Percentiles rank a stretch among this genome's conserved stretches.
phyloP scores from a whole-genome alignment of 176 grass and related monocot species.

The Typha latifolia region DNA sequence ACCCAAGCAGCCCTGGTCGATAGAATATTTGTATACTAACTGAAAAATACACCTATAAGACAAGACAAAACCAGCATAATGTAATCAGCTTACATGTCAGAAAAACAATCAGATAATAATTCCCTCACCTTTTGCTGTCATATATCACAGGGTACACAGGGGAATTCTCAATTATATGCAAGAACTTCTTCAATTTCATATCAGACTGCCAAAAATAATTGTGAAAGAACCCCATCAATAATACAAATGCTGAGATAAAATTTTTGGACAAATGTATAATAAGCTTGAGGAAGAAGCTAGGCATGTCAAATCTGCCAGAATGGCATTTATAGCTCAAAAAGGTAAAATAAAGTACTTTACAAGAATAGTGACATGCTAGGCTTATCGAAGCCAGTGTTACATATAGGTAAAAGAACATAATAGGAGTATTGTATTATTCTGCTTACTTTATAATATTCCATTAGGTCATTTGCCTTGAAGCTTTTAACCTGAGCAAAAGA shows the following conservation, averaged over 20 bases:
- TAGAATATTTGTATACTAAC: background rate
- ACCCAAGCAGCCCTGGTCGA: background rate
- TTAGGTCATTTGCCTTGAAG: constrained; percentile 72
- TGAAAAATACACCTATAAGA: background rate
- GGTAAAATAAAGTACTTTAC: background rate
- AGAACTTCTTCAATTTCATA: constrained; percentile 91
- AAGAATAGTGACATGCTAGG: no score
- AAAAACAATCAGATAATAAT: constrained; percentile 7
- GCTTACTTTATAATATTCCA: constrained; percentile 84
- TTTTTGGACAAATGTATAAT: constrained; percentile 11
- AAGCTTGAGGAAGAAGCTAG: background rate
- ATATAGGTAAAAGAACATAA: background rate
- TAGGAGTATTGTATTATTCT: background rate
- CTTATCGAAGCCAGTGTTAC: background rate
- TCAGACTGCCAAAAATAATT: constrained; percentile 49
- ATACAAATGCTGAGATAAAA: background rate
- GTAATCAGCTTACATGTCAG: background rate
- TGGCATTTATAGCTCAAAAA: background rate
- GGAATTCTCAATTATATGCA: constrained; percentile 93
- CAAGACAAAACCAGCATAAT: background rate
- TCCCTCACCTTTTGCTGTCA: constrained; percentile 73
- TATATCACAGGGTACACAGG: constrained; percentile 92
- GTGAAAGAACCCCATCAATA: constrained; percentile 14
- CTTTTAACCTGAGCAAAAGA: constrained; percentile 47
- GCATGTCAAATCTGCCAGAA: background rate